These are phyloP conservation scores for Phytophthora pinifolia DNA, from an alignment of 352 stramenopile genomes.

Conservation along the genomic window DNA sequence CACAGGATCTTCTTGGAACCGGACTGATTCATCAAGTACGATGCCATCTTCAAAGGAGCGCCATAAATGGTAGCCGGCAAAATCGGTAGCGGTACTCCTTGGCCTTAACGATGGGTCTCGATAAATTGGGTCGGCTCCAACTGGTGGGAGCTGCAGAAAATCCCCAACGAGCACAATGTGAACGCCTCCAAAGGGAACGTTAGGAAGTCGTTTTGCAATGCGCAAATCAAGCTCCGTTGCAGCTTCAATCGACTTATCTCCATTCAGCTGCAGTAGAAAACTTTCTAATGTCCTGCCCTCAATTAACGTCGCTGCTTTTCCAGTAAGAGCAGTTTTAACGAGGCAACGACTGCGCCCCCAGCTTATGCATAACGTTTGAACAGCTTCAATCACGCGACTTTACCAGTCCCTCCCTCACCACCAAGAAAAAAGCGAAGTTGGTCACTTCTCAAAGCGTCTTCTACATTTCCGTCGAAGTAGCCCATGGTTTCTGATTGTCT, in stretches of 20 bases:
- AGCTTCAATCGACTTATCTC: not conserved
- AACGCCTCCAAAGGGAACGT: slow-evolving; percentile 2
- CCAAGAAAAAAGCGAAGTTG: not conserved
- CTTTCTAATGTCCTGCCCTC: not conserved
- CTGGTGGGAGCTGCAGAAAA: slow-evolving; percentile 4
- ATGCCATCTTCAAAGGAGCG: not conserved
- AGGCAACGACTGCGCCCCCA: not conserved
- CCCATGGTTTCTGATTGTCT: not conserved
- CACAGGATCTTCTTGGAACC: slow-evolving; percentile 1
- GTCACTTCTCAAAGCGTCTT: not conserved
- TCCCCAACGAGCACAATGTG: slow-evolving; percentile 3
- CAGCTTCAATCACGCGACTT: not conserved
- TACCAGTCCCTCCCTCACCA: not conserved
- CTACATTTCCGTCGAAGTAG: not conserved
- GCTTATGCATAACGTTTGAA: not conserved
- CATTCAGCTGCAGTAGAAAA: not conserved
- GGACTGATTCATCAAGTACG: slow-evolving; percentile 3
- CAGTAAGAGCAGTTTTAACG: not conserved
- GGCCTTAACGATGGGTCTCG: not conserved
- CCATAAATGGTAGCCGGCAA: slow-evolving; percentile 1
- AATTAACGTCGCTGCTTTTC: not conserved
- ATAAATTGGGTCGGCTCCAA: not conserved
- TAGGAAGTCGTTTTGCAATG: not conserved
- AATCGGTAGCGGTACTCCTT: not conserved
- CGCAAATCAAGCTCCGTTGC: not conserved